Base-by-base conservation (phyloP, 2,329 filamentous ascomycete genomes). In the Trichoderma aggressivum region DNA sequence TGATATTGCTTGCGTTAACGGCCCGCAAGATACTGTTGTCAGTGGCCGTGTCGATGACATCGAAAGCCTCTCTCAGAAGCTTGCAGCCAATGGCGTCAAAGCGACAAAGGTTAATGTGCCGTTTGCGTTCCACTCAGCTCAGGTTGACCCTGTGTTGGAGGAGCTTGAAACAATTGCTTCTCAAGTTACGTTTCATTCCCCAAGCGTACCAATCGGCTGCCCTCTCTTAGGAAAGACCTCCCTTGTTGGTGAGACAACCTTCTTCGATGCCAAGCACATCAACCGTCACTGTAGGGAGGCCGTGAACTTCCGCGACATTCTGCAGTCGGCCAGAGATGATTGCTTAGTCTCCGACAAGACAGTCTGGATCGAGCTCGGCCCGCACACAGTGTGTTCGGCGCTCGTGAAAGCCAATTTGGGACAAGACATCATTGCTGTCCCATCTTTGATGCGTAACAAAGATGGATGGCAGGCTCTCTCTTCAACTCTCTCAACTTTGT, bases 11-110 rank as follows among this genome's bases (percentile, higher is more conserved):
- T 96, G 93, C 82, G 87, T 94, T 78, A 97, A 97, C 75, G 89
- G 91, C 0, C 89, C 90, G 0, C 84, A 88, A 64, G 92, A 94
- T 78, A 94, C 90, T 11, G 93, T 96, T 2, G 84, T 96, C n/a
- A 83, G 82, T 26, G 86, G 86, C 11, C 76, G 78, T 11, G 80
- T 82, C 0, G 75, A 76, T 1, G 79, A 85, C 67, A 81, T 88
- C 50, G 76, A 80, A 4, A 78, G 82, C 5, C 82, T 89, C 18
- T 84, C 86, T 10, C 72, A 76, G 50, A 74, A 77, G 70, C 76
- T 82, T 24, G 74, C 73, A 50, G 76, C 53, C 32, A 77, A 72
- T 14, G 81, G 76, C 72, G 77, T 77, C 81, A 87, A 80, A 81
- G 85, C 77, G 73, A 84, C 83, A 0, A 80, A 80, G 59, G 79